phyloP scores from a whole-genome alignment of 257 asterid species.

The Nicotiana paniculata region DNA sequence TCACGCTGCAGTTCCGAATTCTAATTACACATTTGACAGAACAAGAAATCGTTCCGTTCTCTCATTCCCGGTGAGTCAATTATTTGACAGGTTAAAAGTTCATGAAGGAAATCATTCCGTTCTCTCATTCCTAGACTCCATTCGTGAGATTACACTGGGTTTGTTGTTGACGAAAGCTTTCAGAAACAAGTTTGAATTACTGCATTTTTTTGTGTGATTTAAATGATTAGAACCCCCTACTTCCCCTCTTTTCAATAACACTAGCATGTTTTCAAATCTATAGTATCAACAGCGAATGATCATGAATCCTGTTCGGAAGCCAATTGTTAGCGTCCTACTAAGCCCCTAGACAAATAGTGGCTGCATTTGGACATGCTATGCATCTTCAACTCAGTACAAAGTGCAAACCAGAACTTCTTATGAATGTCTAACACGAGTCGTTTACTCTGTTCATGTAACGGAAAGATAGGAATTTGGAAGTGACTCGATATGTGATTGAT shows the following conservation, averaged over 20 bases:
- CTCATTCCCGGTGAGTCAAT: slow-evolving; percentile 21
- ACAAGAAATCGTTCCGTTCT: slow-evolving; percentile 30
- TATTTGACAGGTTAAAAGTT: no score
- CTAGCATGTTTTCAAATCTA: not conserved
- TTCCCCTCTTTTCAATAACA: not conserved
- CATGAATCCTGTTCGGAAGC: not conserved
- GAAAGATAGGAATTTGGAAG: not conserved
- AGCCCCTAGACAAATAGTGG: not conserved
- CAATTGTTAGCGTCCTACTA: not conserved
- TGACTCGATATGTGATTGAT: not conserved
- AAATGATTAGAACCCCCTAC: not conserved
- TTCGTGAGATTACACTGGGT: no score
- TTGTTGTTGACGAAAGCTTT: not conserved
- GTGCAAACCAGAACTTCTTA: no score
- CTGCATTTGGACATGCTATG: not conserved
- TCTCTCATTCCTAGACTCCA: no score
- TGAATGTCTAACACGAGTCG: no score
- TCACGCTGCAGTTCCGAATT: slow-evolving; percentile 34
- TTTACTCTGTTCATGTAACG: not conserved
- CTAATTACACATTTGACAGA: slow-evolving; percentile 24
- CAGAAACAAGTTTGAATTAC: not conserved
- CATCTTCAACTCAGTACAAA: not conserved
- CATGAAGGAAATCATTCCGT: no score
- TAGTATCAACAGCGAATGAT: not conserved
- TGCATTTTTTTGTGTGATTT: not conserved